These are phyloP conservation scores for Aspergillus diversus DNA, from an alignment of 495 filamentous ascomycete species.

Conservation along the genomic window DNA sequence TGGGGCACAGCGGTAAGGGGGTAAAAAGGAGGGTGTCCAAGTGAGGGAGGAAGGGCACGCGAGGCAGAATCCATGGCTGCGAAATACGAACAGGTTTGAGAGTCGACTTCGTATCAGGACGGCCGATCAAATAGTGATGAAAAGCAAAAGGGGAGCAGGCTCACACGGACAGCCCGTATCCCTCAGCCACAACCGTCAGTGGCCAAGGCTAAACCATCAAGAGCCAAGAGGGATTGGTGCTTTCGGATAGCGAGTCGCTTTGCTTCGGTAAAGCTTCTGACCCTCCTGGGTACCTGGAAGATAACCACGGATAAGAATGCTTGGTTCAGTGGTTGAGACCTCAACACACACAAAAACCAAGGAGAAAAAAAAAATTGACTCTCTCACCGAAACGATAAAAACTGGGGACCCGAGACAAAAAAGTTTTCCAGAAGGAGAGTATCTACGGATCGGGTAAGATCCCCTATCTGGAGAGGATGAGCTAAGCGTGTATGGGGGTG, in stretches of 20 bases:
- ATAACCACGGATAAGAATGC: neutral
- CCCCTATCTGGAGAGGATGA: no score
- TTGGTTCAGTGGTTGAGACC: no score
- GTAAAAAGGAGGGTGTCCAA: neutral
- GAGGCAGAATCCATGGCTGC: neutral
- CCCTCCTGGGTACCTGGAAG: neutral
- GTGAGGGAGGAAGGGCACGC: neutral
- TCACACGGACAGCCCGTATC: neutral
- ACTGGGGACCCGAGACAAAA: no score
- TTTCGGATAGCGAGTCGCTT: neutral
- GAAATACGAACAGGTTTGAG: neutral
- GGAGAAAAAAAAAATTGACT: no score
- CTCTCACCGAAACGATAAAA: no score
- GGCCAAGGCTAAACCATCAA: neutral
- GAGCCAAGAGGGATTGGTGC: neutral
- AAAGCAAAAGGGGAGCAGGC: neutral
- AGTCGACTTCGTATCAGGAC: neutral
- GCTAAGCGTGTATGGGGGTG: no score
- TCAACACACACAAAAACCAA: no score
- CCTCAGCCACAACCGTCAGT: neutral
- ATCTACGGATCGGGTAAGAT: no score
- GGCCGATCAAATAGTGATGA: neutral
- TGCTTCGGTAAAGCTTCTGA: neutral
- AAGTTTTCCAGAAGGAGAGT: no score
- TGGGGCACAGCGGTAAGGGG: neutral